Evolutionary conservation across 2,329 filamentous ascomycete genomes (phyloP).

Genomic region (Teratosphaeria pseudoeucalypti): DNA sequence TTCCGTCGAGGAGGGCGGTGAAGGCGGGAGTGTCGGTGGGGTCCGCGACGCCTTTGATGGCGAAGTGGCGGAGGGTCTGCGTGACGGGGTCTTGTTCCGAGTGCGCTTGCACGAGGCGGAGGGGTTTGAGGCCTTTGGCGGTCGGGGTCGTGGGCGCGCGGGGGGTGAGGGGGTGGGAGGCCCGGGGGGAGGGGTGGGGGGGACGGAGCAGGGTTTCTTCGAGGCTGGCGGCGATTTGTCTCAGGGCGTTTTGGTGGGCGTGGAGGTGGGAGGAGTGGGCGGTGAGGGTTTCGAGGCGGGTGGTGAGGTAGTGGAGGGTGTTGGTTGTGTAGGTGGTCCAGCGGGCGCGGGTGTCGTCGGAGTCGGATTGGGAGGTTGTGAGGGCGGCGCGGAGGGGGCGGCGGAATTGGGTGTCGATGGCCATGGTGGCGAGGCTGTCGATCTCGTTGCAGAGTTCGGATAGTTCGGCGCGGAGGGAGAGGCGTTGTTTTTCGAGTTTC

Average conservation of each 20-base stretch:
- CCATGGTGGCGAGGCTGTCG: conserved; percentile 59
- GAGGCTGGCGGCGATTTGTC: conserved; percentile 12
- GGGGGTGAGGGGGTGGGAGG: not conserved
- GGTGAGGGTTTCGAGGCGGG: conserved; percentile 20
- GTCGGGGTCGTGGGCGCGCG: conserved; percentile 1
- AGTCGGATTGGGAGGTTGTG: conserved; percentile 26
- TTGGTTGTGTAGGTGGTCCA: conserved; percentile 35
- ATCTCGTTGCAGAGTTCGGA: conserved; percentile 62
- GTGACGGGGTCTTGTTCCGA: conserved; percentile 20
- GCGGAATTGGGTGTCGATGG: conserved; percentile 56
- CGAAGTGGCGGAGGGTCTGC: conserved; percentile 19
- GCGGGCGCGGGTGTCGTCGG: conserved; percentile 25
- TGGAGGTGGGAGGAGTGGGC: conserved; percentile 19
- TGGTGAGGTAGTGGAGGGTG: conserved; percentile 33
- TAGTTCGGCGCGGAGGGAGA: conserved; percentile 52
- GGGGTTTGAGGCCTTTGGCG: conserved; percentile 19
- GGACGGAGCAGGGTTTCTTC: not conserved
- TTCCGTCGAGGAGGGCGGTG: conserved; percentile 17
- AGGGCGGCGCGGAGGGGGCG: conserved; percentile 45
- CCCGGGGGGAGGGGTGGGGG: not conserved
- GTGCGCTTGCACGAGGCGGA: conserved; percentile 23
- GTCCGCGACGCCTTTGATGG: conserved; percentile 14
- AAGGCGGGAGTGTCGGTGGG: conserved; percentile 8
- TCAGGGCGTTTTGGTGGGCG: conserved; percentile 14
- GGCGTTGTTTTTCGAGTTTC: conserved; percentile 17